Evolutionary conservation across 805 yeast species (phyloP).

Genomic region (Starmerella roubikii): DNA sequence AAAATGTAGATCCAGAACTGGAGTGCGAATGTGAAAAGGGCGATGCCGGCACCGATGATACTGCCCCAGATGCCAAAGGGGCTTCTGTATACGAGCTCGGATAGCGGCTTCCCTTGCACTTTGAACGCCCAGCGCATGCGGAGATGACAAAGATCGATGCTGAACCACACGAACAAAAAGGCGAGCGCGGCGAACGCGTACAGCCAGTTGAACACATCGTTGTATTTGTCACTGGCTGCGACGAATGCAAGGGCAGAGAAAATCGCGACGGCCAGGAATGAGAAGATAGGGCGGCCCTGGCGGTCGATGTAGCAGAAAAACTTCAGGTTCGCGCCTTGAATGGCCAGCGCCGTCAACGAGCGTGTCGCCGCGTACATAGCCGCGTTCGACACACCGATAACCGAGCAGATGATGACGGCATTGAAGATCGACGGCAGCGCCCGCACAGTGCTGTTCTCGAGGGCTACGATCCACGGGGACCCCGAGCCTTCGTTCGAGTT

Average conservation of each 20-base stretch:
- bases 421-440: slow-evolving; percentile 65
- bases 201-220: slow-evolving; percentile 21
- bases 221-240: slow-evolving; percentile 37
- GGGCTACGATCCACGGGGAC: slow-evolving; percentile 79
- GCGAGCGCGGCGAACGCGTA: slow-evolving; percentile 20
- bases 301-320: slow-evolving; percentile 56
- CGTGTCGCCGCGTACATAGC: slow-evolving; percentile 57
- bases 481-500: slow-evolving; percentile 39
- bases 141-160: slow-evolving; percentile 12
- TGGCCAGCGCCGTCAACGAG: slow-evolving; percentile 50
- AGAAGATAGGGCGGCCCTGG: slow-evolving; percentile 62
- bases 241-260: slow-evolving; percentile 46
- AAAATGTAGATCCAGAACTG: slow-evolving; percentile 77
- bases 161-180: slow-evolving; percentile 19
- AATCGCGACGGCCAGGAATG: slow-evolving; percentile 33
- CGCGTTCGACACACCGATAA: slow-evolving; percentile 65
- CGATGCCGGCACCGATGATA: slow-evolving; percentile 42
- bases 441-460: slow-evolving; percentile 46
- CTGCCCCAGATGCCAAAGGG: slow-evolving; percentile 63
- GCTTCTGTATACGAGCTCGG: slow-evolving; percentile 53
- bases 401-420: slow-evolving; percentile 61
- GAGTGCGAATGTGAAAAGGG: slow-evolving; percentile 47
- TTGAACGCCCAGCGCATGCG: slow-evolving; percentile 52
- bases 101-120: slow-evolving; percentile 51
- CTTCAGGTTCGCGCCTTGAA: slow-evolving; percentile 47